Evolutionary conservation across 2,329 filamentous ascomycete species (phyloP).

Genomic region (Laburnicola sp.): DNA sequence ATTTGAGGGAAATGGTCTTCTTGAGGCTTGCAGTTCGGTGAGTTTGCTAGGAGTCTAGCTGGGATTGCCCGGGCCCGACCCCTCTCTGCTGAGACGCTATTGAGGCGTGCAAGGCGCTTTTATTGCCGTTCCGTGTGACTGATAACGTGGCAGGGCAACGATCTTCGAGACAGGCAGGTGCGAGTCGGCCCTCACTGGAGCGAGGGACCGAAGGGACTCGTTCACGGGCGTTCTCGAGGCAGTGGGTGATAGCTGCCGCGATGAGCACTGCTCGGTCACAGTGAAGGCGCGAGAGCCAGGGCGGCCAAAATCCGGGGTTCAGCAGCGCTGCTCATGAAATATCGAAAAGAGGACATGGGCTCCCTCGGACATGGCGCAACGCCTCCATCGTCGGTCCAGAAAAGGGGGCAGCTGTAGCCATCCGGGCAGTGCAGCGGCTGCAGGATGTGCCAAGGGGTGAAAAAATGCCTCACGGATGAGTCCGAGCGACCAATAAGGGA

Average conservation of each 20-base stretch:
- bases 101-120: conserved; percentile 9
- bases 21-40: no score
- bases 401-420: conserved; percentile 7
- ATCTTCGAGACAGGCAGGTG: conserved; percentile 3
- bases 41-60: not conserved
- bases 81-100: conserved; percentile 12
- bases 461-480: conserved; percentile 16
- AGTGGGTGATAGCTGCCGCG: conserved; percentile 6
- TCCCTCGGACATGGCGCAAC: conserved; percentile 6
- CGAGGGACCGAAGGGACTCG: conserved; percentile 1
- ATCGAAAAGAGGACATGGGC: conserved; percentile 6
- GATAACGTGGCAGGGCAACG: conserved; percentile 17
- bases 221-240: conserved; percentile 6
- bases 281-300: conserved; percentile 8
- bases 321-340: conserved; percentile 4
- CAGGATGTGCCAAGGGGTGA: conserved; percentile 13
- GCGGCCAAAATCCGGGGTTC: conserved; percentile 5
- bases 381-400: conserved; percentile 3
- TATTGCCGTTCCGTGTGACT: conserved; percentile 9
- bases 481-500: not conserved
- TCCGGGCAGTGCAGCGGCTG: conserved; percentile 13
- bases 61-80: conserved; percentile 2
- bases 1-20: not conserved
- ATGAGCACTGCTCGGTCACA: conserved; percentile 11
- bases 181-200: not conserved